Base-by-base conservation (phyloP, 768 basidiomycete genomes). In the Russula earlei region DNA sequence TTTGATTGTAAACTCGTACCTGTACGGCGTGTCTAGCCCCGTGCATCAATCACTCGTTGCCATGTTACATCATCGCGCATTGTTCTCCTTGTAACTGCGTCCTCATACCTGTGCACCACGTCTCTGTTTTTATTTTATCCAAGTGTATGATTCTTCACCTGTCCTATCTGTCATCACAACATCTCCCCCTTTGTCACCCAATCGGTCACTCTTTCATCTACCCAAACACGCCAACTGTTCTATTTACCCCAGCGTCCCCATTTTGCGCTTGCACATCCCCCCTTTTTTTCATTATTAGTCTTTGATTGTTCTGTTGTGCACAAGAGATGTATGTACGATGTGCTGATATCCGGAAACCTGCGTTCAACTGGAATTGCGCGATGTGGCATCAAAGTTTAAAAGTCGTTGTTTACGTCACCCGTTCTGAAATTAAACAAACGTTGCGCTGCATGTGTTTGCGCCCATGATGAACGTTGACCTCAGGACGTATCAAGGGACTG, bases 321-420 rank as follows among this genome's bases (percentile, higher is more conserved):
- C 40, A 41, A 52, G 47, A 9, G 29, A 38, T 27, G 56, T 52
- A 42, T 57, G 56, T 57, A 52, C 50, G 10, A 36, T 47, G 34
- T 42, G 38, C 31, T 52, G 43, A 52, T 24, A 48, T 25, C 25
- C 12, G 37, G 49, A 50, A 40, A 50, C 49, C 49, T 50, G 4
- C 25, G 10, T 40, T 40, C 40, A n/a, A 38, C 49, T 27, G 11
- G 12, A 20, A 24, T 25, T 4, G 14, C 12, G 10, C 14, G 12
- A 4, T 36, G 34, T 36, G 34, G 11, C 37, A 15, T 48, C 19
- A 29, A 27, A n/a, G 5, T 15, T 44, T 29, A 10, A 44, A n/a
- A 46, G 27, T 20, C 4, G 17, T 7, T 19, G n/a, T n/a, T 19
- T 8, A 29, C 44, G 25, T 49, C 10, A 27, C 2, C 22, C 20